Evolutionary conservation across 768 basidiomycete species (phyloP).

Genomic region (Mycena filopes): DNA sequence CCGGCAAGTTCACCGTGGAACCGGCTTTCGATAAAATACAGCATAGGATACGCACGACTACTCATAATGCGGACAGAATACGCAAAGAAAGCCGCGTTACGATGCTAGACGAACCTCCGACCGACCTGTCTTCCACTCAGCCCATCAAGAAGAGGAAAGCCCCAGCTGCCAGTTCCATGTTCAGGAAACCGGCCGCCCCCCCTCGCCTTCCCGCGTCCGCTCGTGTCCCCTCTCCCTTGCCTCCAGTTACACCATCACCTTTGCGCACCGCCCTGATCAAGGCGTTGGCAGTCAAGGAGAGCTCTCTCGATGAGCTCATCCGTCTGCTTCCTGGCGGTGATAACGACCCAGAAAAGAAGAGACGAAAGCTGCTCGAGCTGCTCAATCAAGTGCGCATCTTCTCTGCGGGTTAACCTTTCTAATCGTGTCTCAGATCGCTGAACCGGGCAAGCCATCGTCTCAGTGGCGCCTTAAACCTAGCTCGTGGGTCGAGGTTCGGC

Average conservation of each 20-base stretch:
- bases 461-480: slow-evolving; percentile 64
- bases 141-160: slow-evolving; percentile 46
- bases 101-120: slow-evolving; percentile 55
- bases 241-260: slow-evolving; percentile 36
- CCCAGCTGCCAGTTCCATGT: slow-evolving; percentile 6
- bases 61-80: slow-evolving; percentile 54
- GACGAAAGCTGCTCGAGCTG: slow-evolving; percentile 17
- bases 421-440: slow-evolving; percentile 57
- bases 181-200: slow-evolving; percentile 44
- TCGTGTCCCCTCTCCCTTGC: slow-evolving; percentile 41
- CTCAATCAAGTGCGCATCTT: slow-evolving; percentile 23
- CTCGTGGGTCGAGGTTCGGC: slow-evolving; percentile 77
- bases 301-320: slow-evolving; percentile 57
- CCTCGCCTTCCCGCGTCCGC: slow-evolving; percentile 44
- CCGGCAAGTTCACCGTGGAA: slow-evolving; percentile 77
- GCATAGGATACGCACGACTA: slow-evolving; percentile 57
- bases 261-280: slow-evolving; percentile 63
- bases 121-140: slow-evolving; percentile 47
- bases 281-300: slow-evolving; percentile 57
- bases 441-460: slow-evolving; percentile 50
- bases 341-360: slow-evolving; percentile 10
- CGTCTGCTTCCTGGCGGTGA: slow-evolving; percentile 14
- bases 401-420: neutral
- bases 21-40: slow-evolving; percentile 64
- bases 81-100: slow-evolving; percentile 58